phyloP scores from a whole-genome alignment of 768 basidiomycete genomes.

The Ramaria sp. region DNA sequence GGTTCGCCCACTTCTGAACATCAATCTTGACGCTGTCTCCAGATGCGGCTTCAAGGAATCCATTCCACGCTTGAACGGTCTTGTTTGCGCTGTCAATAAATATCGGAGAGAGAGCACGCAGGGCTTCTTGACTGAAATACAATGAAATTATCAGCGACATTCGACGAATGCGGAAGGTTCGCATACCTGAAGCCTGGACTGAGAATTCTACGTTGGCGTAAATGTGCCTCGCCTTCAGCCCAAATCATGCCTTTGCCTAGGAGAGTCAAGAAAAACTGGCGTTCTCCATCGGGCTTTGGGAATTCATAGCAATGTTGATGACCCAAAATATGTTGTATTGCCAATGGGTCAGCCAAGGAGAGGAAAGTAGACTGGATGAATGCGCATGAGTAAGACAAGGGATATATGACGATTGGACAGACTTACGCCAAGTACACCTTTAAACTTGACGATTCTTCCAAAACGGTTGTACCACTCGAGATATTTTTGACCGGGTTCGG shows the following conservation, averaged over 20 bases:
- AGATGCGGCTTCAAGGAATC: slow-evolving; percentile 7
- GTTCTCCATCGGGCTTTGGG: slow-evolving; percentile 51
- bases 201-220: slow-evolving; percentile 10
- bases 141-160: neutral
- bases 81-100: slow-evolving; percentile 13
- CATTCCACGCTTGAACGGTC: slow-evolving; percentile 9
- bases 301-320: slow-evolving; percentile 41
- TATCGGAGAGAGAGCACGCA: slow-evolving; percentile 11
- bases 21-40: slow-evolving; percentile 9
- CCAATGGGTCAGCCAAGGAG: slow-evolving; percentile 43
- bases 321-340: slow-evolving; percentile 45
- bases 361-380: slow-evolving; percentile 40
- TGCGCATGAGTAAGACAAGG: neutral
- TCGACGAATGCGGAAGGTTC: neutral
- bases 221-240: slow-evolving; percentile 23
- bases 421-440: slow-evolving; percentile 46
- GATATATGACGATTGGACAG: slow-evolving; percentile 1
- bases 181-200: slow-evolving; percentile 12
- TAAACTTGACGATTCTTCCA: slow-evolving; percentile 44
- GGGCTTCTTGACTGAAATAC: slow-evolving; percentile 7
- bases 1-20: slow-evolving; percentile 13
- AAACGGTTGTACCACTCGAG: slow-evolving; percentile 40
- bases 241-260: slow-evolving; percentile 21
- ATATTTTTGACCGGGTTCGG: slow-evolving; percentile 41
- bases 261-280: slow-evolving; percentile 44